These are phyloP conservation scores for Curvularia spicifera DNA, from an alignment of 2,329 filamentous ascomycete species.

Conservation along the genomic window DNA sequence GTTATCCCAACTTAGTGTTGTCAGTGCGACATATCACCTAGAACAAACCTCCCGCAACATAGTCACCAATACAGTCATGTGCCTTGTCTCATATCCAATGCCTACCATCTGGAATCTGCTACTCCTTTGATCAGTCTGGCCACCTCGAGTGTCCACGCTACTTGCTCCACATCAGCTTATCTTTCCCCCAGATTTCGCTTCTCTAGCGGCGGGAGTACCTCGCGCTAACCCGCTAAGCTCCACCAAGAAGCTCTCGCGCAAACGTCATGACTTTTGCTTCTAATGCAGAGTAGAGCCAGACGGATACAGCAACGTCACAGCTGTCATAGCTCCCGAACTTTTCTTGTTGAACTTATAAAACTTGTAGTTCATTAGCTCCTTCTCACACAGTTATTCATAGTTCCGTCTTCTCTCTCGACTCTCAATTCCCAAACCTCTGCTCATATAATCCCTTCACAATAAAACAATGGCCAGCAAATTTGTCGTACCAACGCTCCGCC, in stretches of 20 bases:
- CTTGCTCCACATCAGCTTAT: neutral
- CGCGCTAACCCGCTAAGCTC: constrained; percentile 6
- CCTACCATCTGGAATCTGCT: neutral
- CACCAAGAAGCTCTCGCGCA: constrained; percentile 4
- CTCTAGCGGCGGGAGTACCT: constrained; percentile 23
- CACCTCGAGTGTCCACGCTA: neutral
- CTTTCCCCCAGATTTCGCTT: constrained; percentile 14
- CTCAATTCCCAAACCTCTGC: neutral
- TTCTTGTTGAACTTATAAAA: neutral
- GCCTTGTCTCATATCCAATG: neutral
- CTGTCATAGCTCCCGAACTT: constrained; percentile 6
- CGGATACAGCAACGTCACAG: constrained; percentile 1
- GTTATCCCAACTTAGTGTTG: neutral
- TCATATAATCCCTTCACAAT: too few relatives aligned
- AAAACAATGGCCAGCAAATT: constrained; percentile 25
- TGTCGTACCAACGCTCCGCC: constrained; percentile 23
- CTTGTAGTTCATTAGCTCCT: too few relatives aligned
- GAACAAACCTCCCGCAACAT: neutral
- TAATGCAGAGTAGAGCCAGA: neutral
- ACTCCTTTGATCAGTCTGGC: neutral
- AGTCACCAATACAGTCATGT: neutral
- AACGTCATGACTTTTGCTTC: constrained; percentile 20
- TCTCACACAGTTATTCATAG: neutral
- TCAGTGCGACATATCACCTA: too few relatives aligned
- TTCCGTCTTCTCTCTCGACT: neutral